phyloP scores from a whole-genome alignment of 73 alveolate species.

The Paramecium sexaurelia region DNA sequence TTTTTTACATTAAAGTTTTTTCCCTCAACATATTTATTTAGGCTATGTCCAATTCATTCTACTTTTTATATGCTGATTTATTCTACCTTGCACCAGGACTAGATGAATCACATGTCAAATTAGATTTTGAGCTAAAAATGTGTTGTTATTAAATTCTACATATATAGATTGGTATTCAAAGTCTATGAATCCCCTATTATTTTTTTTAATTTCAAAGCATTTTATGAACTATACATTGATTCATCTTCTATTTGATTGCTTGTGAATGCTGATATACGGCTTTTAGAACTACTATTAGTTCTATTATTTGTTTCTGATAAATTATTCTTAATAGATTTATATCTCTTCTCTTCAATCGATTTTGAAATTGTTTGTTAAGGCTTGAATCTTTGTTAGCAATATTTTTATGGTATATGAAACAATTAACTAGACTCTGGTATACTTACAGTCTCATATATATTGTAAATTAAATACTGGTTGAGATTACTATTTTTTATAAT shows the following conservation, averaged over 20 bases:
- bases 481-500: constrained; percentile 28
- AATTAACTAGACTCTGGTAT: not conserved
- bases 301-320: not conserved
- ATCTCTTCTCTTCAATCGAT: constrained; percentile 50
- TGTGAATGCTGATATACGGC: not conserved
- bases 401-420: not conserved
- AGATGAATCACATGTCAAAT: constrained; percentile 19
- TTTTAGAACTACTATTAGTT: constrained; percentile 51
- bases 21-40: not conserved
- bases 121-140: not conserved
- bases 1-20: not conserved
- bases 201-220: constrained; percentile 36
- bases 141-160: not conserved
- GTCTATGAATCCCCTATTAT: constrained; percentile 24
- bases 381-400: not conserved
- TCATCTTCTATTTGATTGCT: constrained; percentile 34
- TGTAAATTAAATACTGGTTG: constrained; percentile 5
- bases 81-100: not conserved
- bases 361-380: constrained; percentile 4
- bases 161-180: not conserved
- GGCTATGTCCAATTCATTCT: not conserved
- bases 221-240: constrained; percentile 1
- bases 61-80: not conserved
- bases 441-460: not conserved
- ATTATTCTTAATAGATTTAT: not conserved